Evolutionary conservation across 768 basidiomycete species (phyloP), one percentile per base, ranked within the genome.

Genomic region (Serendipita sp.): DNA sequence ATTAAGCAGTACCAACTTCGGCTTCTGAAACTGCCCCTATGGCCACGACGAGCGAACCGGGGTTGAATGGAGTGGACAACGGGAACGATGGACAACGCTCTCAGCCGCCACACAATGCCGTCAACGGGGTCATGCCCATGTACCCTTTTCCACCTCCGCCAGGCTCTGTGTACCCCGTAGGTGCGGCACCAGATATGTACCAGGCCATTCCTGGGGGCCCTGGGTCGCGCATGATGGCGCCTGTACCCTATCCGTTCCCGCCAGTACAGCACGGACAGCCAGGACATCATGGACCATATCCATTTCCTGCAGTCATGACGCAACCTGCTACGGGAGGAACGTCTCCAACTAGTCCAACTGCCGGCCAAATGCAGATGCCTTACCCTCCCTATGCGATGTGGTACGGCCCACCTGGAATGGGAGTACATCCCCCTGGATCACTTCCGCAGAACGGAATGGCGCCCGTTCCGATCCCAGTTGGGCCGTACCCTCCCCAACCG

Each of bases 401-500:
- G 55, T 60, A 60, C 33, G 27, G 27, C 31, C 27, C 55, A 29
- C 55, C 55, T 60, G 55, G 27, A 1, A 60, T 60, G 55, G 55
- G 5, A 8, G 27, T 34, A 3, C 55, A 10, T 4, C 55, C 55
- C 8, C 55, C 55, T 27, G 55, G 55, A n/a, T 27, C 16, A 8
- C 16, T 60, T 23, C 36, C 18, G 27, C 36, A 23, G 34, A 60
- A 60, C 18, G 55, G 55, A 63, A 64, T 33, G 67, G 46, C 18
- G 3, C 62, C 62, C 31, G 63, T 63, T 27, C 34, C 58, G 8
- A 34, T 62, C 77, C 31, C 65, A 53, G 44, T 29, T 18, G 52
- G 63, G 27, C 46, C 43, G 27, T 55, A 27, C n/a, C 63, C 45
- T 23, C 76, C 78, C 44, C 77, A 74, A n/a, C 74, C 75, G 34